Percentiles rank a stretch among this genome's conserved stretches.
Conservation (phyloP, 1,139 yeast species). For the Blastobotrys malaysiensis region DNA sequence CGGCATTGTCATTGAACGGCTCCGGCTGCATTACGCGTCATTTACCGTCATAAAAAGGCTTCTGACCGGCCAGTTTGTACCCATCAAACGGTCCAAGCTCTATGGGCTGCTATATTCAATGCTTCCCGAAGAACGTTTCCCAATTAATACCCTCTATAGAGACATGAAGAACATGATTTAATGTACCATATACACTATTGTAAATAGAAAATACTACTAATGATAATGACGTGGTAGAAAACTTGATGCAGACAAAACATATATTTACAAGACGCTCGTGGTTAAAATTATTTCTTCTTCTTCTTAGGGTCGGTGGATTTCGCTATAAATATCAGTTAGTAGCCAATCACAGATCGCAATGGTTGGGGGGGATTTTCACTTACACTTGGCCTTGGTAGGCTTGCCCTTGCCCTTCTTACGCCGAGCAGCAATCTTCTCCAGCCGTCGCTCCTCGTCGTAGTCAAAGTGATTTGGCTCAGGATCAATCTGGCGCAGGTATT, state of each 20-base stretch:
- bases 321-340: constrained; percentile 1
- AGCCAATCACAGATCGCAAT: not conserved
- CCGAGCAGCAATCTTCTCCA: constrained; percentile 26
- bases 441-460: constrained; percentile 60
- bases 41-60: constrained; percentile 37
- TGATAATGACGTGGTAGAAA: too few species aligned
- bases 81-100: constrained; percentile 42
- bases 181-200: not conserved
- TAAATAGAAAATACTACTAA: not conserved
- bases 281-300: constrained; percentile 13
- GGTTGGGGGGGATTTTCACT: constrained; percentile 1
- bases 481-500: constrained; percentile 53
- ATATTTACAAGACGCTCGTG: constrained; percentile 6
- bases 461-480: constrained; percentile 60
- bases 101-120: constrained; percentile 47
- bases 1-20: constrained; percentile 36
- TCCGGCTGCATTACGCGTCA: constrained; percentile 42
- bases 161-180: not conserved
- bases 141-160: not conserved
- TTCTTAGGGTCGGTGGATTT: constrained; percentile 11
- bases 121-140: constrained; percentile 39
- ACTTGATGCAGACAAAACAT: not conserved
- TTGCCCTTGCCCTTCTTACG: constrained; percentile 25
- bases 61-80: constrained; percentile 43
- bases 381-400: constrained; percentile 23